phyloP scores from a whole-genome alignment of 257 asterid species.

The Forsythia viridissima region DNA sequence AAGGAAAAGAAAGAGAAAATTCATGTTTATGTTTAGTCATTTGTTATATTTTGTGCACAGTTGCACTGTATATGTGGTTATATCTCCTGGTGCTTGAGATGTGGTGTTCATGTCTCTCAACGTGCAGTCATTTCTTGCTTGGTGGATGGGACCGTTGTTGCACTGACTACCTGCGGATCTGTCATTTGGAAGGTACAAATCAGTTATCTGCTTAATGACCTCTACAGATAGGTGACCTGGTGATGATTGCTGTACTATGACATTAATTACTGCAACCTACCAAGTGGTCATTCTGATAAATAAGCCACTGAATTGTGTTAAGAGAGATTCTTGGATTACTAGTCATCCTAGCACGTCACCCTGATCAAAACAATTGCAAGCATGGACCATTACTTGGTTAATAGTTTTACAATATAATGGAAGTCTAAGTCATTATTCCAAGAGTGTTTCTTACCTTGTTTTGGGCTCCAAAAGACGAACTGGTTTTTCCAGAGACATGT shows the following conservation, averaged over 20 bases:
- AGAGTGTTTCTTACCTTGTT: too few relatives aligned
- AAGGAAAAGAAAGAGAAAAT: background rate
- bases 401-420: too few relatives aligned
- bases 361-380: too few relatives aligned
- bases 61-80: background rate
- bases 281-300: background rate
- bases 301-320: background rate
- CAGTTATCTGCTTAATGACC: conserved; percentile 11
- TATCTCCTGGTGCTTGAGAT: conserved; percentile 16
- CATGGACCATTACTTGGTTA: too few relatives aligned
- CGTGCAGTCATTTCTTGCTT: conserved; percentile 84
- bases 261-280: background rate
- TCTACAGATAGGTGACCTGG: background rate
- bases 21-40: conserved; percentile 13
- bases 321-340: conserved; percentile 23
- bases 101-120: conserved; percentile 12
- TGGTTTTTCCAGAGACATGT: too few relatives aligned
- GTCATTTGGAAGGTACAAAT: conserved; percentile 74
- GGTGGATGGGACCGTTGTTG: conserved; percentile 75
- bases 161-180: conserved; percentile 59
- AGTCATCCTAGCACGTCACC: conserved; percentile 12
- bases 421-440: too few relatives aligned
- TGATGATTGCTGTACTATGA: conserved; percentile 6
- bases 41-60: background rate
- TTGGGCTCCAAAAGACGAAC: too few relatives aligned